These are phyloP conservation scores for Boechera divaricarpa DNA, from an alignment of 345 rosid species.

Conservation along the genomic window DNA sequence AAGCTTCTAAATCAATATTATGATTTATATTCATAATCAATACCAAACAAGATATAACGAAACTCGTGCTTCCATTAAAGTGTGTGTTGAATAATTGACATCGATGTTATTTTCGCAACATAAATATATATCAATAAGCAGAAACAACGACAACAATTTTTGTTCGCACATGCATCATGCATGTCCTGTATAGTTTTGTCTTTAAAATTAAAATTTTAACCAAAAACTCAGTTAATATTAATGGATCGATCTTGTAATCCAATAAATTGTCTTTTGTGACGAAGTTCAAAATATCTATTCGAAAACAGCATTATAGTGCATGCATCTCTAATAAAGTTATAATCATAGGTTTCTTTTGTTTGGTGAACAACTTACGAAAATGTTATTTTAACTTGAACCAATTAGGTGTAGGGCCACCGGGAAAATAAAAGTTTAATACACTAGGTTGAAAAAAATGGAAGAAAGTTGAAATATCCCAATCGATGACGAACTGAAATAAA, in stretches of 20 bases:
- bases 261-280: not conserved
- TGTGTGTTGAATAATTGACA: not conserved
- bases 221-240: not conserved
- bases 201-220: not conserved
- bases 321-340: constrained; percentile 17
- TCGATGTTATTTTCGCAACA: not conserved
- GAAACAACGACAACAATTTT: not conserved
- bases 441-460: constrained; percentile 26
- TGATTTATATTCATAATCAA: constrained; percentile 1
- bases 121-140: not conserved
- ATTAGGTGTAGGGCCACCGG: constrained; percentile 4
- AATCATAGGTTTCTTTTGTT: constrained; percentile 37
- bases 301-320: not conserved
- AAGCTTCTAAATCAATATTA: constrained; percentile 5
- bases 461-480: constrained; percentile 41
- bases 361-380: constrained; percentile 44
- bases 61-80: not conserved
- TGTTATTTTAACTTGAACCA: constrained; percentile 30
- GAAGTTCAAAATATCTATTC: not conserved
- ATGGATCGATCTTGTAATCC: not conserved
- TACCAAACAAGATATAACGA: constrained; percentile 3
- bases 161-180: constrained; percentile 7
- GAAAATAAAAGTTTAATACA: constrained; percentile 21
- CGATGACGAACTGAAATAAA: constrained; percentile 9
- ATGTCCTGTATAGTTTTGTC: constrained; percentile 5